These are phyloP conservation scores for Penicillium odoratum DNA, from an alignment of 495 filamentous ascomycete species.

Conservation along the genomic window DNA sequence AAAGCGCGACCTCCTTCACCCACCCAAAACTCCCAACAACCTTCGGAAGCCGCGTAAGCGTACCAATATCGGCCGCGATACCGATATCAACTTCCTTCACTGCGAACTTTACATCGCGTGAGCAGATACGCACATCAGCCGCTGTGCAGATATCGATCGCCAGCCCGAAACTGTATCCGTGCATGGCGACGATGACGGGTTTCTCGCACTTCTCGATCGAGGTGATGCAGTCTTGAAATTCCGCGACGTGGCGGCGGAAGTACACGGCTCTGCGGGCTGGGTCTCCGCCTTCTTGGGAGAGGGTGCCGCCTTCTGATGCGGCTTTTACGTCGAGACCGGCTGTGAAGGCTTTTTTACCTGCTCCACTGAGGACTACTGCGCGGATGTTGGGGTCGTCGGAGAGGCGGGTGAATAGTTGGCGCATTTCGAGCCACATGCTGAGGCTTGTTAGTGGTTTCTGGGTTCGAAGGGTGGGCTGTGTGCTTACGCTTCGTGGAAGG, in stretches of 20 bases:
- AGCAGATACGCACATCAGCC: constrained; percentile 77
- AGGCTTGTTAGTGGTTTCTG: background rate
- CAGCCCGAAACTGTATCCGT: constrained; percentile 78
- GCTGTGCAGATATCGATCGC: constrained; percentile 81
- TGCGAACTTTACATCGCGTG: constrained; percentile 61
- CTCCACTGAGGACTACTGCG: constrained; percentile 77
- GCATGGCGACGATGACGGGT: constrained; percentile 82
- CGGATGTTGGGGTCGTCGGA: constrained; percentile 73
- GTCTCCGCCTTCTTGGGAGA: constrained; percentile 45
- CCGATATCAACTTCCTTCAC: constrained; percentile 98
- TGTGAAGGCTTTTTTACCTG: constrained; percentile 82
- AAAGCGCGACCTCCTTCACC: constrained; percentile 89
- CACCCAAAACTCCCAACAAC: constrained; percentile 73
- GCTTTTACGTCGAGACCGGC: constrained; percentile 77
- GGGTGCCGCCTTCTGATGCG: constrained; percentile 40
- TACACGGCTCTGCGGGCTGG: constrained; percentile 63
- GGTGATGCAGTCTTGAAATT: constrained; percentile 77
- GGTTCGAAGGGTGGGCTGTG: background rate
- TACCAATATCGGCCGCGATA: constrained; percentile 90
- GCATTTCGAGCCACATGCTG: constrained; percentile 87
- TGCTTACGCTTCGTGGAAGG: constrained; percentile 73
- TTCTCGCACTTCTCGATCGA: constrained; percentile 86
- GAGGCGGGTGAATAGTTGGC: constrained; percentile 68
- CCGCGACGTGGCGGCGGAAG: constrained; percentile 65
- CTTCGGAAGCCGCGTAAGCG: constrained; percentile 81